Percentiles rank a stretch among this genome's conserved stretches.
Evolutionary conservation across 805 yeast genomes (phyloP).

Genomic region (Wilhelminamyces savonicus): DNA sequence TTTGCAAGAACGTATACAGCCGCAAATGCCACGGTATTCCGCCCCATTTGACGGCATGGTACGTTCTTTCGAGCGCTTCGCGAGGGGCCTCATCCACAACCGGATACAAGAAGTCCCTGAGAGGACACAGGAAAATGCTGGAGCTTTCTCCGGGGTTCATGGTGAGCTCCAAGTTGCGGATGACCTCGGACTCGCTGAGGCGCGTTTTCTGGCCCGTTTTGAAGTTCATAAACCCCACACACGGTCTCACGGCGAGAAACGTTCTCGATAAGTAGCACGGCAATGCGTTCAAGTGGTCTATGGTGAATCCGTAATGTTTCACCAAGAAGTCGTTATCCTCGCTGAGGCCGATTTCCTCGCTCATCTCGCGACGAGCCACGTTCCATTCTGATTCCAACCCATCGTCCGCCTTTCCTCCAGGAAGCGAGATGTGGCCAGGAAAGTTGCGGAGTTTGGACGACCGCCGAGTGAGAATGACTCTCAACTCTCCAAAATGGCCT

Average conservation of each 20-base stretch:
- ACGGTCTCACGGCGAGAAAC: conserved; percentile 76
- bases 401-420: conserved; percentile 87
- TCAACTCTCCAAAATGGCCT: conserved; percentile 66
- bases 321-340: conserved; percentile 38
- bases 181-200: conserved; percentile 12
- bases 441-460: conserved; percentile 63
- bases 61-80: conserved; percentile 29
- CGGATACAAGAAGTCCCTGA: conserved; percentile 49
- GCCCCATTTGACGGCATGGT: conserved; percentile 54
- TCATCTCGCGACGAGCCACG: conserved; percentile 76
- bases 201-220: conserved; percentile 6
- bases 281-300: conserved; percentile 55
- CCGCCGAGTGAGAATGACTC: conserved; percentile 76
- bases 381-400: conserved; percentile 61
- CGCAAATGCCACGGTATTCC: conserved; percentile 62
- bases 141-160: conserved; percentile 77
- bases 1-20: conserved; percentile 54
- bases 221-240: conserved; percentile 57
- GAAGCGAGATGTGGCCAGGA: conserved; percentile 87
- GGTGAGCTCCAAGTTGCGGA: conserved; percentile 31
- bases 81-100: conserved; percentile 11
- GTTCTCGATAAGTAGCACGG: conserved; percentile 84
- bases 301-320: conserved; percentile 43
- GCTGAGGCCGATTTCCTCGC: conserved; percentile 79
- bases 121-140: conserved; percentile 63